A percentile compares a stretch with the other conserved stretches of the same genome.
Evolutionary conservation across 1,284 basidiomycete genomes (phyloP).

Genomic region (Sporisorium iseilematis-ciliati): DNA sequence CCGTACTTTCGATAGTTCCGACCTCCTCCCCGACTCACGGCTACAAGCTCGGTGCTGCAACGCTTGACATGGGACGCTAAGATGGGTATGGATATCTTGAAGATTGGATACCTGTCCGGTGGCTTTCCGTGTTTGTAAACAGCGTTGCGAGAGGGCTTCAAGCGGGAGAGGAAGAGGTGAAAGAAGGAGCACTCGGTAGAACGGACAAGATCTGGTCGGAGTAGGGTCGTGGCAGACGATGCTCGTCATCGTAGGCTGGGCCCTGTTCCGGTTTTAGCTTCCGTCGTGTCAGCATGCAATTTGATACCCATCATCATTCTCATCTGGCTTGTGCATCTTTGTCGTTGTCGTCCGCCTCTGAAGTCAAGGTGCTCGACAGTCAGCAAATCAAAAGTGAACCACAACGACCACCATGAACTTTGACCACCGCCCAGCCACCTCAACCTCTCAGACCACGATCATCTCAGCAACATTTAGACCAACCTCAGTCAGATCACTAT

Average conservation of each 20-base stretch:
- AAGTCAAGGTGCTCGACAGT: too few relatives aligned
- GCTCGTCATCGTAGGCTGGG: background rate
- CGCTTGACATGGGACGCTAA: background rate
- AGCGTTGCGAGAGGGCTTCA: background rate
- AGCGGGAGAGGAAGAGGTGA: background rate
- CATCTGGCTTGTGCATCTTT: background rate
- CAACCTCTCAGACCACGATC: too few relatives aligned
- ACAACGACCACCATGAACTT: too few relatives aligned
- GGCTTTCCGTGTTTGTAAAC: background rate
- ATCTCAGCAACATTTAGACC: too few relatives aligned
- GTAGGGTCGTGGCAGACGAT: background rate
- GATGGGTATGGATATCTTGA: conserved; percentile 11
- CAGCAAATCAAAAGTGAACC: too few relatives aligned
- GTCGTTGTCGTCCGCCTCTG: too few relatives aligned
- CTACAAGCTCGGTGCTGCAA: background rate
- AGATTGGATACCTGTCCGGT: conserved; percentile 16
- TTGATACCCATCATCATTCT: background rate
- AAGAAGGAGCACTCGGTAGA: conserved; percentile 18
- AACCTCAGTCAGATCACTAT: too few relatives aligned
- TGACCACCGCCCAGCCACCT: too few relatives aligned
- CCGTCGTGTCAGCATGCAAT: conserved; percentile 5
- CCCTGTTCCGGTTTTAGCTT: background rate
- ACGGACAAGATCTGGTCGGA: conserved; percentile 30
- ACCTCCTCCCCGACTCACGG: background rate
- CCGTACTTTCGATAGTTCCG: conserved; percentile 28